These are phyloP conservation scores for Globisporangium megalacanthum DNA, from an alignment of 352 stramenopile species.

Conservation along the genomic window DNA sequence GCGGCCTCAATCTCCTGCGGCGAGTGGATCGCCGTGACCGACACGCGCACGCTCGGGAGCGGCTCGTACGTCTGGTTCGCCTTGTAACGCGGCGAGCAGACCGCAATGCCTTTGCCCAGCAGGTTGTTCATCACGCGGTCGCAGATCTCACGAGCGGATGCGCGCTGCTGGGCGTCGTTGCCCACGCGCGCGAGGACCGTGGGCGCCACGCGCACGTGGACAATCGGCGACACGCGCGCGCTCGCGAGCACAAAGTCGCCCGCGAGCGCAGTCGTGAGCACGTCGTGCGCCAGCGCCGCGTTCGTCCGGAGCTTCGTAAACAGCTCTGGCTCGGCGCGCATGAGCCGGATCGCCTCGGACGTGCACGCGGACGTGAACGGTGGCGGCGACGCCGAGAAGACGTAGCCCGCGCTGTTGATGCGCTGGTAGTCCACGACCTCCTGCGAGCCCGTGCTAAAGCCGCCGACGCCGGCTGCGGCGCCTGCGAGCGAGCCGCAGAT, in stretches of 20 bases:
- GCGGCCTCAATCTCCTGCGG: slow-evolving; percentile 46
- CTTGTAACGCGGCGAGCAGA: slow-evolving; percentile 77
- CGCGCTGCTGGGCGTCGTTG: slow-evolving; percentile 42
- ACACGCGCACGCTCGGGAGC: slow-evolving; percentile 68
- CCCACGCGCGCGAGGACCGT: slow-evolving; percentile 31
- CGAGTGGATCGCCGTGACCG: slow-evolving; percentile 67
- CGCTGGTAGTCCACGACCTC: slow-evolving; percentile 98
- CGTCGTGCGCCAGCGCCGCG: slow-evolving; percentile 50
- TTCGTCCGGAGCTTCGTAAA: slow-evolving; percentile 65
- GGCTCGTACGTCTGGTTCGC: slow-evolving; percentile 49
- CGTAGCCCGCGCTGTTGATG: slow-evolving; percentile 96
- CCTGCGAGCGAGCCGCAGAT: slow-evolving; percentile 93
- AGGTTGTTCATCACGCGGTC: slow-evolving; percentile 60
- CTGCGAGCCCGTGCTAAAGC: slow-evolving; percentile 94
- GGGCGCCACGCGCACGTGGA: slow-evolving; percentile 56
- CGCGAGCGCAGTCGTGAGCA: slow-evolving; percentile 31
- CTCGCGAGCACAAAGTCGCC: slow-evolving; percentile 49
- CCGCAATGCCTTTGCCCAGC: slow-evolving; percentile 52
- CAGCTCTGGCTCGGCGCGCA: slow-evolving; percentile 73
- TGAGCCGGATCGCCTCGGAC: slow-evolving; percentile 81
- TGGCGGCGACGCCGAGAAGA: slow-evolving; percentile 96
- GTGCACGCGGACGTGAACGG: slow-evolving; percentile 93
- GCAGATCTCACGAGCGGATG: slow-evolving; percentile 52
- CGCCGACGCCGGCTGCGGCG: slow-evolving; percentile 91
- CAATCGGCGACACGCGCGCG: slow-evolving; percentile 55